phyloP scores from a whole-genome alignment of 2,329 filamentous ascomycete species.

The Neurospora crassa region DNA sequence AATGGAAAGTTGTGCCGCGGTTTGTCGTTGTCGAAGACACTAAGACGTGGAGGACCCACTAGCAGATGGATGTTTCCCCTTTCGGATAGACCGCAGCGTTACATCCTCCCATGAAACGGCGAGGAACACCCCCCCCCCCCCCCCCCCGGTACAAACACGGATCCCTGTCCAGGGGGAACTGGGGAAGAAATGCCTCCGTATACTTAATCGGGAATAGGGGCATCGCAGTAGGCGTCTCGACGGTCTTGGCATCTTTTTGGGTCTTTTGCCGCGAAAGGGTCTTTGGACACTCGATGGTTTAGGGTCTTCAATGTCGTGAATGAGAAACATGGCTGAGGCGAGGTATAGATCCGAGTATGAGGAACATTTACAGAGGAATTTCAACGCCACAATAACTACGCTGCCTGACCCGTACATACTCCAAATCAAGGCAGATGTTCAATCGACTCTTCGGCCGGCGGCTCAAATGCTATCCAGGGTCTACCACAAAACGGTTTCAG shows the following conservation, averaged over 20 bases:
- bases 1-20: not conserved
- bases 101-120: not conserved
- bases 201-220: not conserved
- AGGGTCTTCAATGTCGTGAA: too few species aligned
- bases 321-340: not conserved
- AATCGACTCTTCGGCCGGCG: not conserved
- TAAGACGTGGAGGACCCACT: not conserved
- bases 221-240: not conserved
- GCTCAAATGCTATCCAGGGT: not conserved
- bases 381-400: not conserved
- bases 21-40: not conserved
- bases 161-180: not conserved
- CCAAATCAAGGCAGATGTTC: not conserved
- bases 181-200: not conserved
- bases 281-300: not conserved
- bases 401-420: accelerated
- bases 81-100: not conserved
- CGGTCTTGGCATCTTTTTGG: not conserved
- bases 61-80: not conserved
- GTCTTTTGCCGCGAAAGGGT: not conserved
- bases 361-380: not conserved
- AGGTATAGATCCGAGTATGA: not conserved
- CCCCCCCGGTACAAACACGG: not conserved
- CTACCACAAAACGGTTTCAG: not conserved
- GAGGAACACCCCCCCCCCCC: not conserved